These are phyloP conservation scores for Volvox africanus DNA, from an alignment of 139 green algal species.

Conservation along the genomic window DNA sequence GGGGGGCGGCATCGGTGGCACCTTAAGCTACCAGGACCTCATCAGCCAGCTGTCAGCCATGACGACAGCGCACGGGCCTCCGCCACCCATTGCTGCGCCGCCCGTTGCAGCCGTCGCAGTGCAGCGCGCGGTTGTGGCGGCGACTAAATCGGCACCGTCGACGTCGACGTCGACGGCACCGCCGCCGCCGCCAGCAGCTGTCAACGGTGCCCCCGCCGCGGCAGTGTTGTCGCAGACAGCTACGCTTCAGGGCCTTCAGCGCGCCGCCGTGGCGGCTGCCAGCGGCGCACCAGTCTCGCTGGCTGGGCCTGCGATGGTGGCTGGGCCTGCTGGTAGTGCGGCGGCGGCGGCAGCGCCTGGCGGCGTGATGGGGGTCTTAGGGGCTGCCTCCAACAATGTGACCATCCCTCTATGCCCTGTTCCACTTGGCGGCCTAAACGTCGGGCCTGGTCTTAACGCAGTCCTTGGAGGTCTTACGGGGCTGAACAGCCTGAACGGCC, in stretches of 20 bases:
- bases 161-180: not conserved
- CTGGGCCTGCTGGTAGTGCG: no score
- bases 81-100: not conserved
- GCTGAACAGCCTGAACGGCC: conserved; percentile 12
- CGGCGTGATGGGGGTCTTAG: conserved; percentile 5
- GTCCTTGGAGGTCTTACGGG: conserved; percentile 24
- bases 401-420: not conserved
- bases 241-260: conserved; percentile 16
- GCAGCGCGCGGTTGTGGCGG: not conserved
- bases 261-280: not conserved
- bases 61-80: conserved; percentile 15
- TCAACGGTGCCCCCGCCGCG: not conserved
- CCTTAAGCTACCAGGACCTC: conserved; percentile 31
- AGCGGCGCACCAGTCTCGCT: not conserved
- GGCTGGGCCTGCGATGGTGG: not conserved
- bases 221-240: not conserved
- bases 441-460: conserved; percentile 3
- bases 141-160: not conserved
- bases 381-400: not conserved
- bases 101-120: not conserved
- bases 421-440: conserved; percentile 2
- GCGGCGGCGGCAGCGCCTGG: not conserved
- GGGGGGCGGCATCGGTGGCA: conserved; percentile 25
- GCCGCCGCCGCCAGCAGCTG: not conserved
- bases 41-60: conserved; percentile 41